Evolutionary conservation across 805 yeast genomes (phyloP).

Genomic region (Cyberlindnera xylosilytica): DNA sequence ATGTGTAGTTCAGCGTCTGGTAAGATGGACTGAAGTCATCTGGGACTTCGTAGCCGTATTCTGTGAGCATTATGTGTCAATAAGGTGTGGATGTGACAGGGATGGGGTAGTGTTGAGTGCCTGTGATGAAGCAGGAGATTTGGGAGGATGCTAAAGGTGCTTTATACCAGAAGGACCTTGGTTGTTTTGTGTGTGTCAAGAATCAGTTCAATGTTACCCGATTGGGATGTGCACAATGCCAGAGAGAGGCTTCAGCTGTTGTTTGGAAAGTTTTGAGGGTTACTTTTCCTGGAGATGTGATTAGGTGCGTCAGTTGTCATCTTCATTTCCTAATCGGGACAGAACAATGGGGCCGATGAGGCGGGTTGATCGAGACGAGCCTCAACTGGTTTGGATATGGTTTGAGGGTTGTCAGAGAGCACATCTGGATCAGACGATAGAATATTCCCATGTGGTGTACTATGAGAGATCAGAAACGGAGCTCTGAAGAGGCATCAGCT

Average conservation of each 20-base stretch:
- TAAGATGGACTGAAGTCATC: constrained; percentile 24
- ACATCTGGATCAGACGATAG: too few species aligned
- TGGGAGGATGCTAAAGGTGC: background rate
- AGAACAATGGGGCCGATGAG: constrained; percentile 4
- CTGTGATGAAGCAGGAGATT: background rate
- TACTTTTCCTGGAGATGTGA: background rate
- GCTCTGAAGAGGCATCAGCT: too few species aligned
- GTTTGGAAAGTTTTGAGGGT: background rate
- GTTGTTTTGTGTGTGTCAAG: background rate
- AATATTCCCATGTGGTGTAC: too few species aligned
- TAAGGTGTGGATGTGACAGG: background rate
- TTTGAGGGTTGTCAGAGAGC: background rate
- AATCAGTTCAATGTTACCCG: background rate
- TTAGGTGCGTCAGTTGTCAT: constrained; percentile 1
- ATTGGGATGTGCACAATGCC: too few species aligned
- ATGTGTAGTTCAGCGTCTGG: constrained; percentile 37
- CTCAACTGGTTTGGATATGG: constrained; percentile 2
- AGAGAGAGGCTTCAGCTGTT: too few species aligned
- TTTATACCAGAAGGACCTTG: background rate
- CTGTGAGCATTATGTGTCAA: background rate
- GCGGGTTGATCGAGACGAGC: background rate
- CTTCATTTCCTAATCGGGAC: constrained; percentile 10
- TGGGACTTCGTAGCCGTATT: constrained; percentile 3
- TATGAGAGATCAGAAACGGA: too few species aligned
- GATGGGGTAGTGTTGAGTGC: background rate